A percentile compares a stretch with the other conserved stretches of the same genome.
Conservation (phyloP, 305 asterid genomes). For the Caryopteris hybrid region DNA sequence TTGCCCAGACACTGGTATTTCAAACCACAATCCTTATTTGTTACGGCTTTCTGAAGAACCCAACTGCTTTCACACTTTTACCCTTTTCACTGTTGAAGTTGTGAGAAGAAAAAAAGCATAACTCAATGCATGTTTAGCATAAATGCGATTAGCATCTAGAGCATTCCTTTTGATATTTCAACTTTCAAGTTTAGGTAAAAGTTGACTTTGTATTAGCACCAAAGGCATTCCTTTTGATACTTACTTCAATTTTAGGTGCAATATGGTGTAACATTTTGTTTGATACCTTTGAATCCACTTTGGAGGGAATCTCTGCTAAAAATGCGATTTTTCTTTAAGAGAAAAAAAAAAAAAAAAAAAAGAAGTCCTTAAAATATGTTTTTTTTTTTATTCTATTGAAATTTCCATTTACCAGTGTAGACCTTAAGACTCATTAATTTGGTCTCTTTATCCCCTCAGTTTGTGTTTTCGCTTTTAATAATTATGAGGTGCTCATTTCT, state of each 20-base stretch:
- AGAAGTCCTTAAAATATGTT: not conserved
- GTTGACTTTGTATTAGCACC: too few species aligned
- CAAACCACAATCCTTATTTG: not conserved
- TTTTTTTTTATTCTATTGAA: too few species aligned
- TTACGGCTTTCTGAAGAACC: not conserved
- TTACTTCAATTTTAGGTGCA: not conserved
- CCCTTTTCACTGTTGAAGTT: not conserved
- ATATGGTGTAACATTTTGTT: not conserved
- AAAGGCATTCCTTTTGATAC: not conserved
- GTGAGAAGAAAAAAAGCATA: not conserved
- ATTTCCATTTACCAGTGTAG: not conserved
- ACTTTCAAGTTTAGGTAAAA: not conserved
- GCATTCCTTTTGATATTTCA: not conserved
- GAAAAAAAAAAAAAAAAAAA: too few species aligned
- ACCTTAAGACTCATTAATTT: not conserved
- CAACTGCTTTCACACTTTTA: not conserved
- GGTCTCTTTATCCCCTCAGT: not conserved
- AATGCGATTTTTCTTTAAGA: too few species aligned
- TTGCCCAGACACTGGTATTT: constrained; percentile 84
- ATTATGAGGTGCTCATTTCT: constrained; percentile 22
- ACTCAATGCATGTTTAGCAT: not conserved
- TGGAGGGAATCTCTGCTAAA: not conserved
- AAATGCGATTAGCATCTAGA: not conserved
- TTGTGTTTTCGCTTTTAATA: constrained; percentile 7
- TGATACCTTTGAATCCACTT: not conserved